These are phyloP conservation scores for Eucalyptus sp. DNA, from an alignment of 345 rosid species.

Conservation along the genomic window DNA sequence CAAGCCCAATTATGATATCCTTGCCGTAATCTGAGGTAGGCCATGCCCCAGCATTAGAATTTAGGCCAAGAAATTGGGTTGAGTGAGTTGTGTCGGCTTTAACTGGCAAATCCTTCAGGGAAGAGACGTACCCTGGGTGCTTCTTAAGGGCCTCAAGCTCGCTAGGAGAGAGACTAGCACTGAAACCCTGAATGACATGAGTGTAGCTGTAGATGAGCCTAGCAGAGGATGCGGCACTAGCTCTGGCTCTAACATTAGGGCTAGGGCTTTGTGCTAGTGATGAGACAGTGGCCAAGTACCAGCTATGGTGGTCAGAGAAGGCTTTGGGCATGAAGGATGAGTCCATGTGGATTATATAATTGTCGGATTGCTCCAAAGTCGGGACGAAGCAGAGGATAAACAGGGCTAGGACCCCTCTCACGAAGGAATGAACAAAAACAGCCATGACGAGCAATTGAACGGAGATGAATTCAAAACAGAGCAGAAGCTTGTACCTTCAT, in stretches of 20 bases:
- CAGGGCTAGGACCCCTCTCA: background rate
- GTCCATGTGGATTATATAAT: slow-evolving; percentile 37
- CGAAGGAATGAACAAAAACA: background rate
- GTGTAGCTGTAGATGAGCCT: slow-evolving; percentile 19
- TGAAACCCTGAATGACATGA: slow-evolving; percentile 32
- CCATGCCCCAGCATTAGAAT: slow-evolving; percentile 16
- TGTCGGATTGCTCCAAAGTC: slow-evolving; percentile 6
- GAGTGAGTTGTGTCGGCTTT: slow-evolving; percentile 35
- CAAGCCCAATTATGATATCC: slow-evolving; percentile 27
- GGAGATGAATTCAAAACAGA: background rate
- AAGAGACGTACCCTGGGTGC: slow-evolving; percentile 24
- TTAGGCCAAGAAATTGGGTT: slow-evolving; percentile 15
- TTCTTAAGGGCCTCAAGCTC: slow-evolving; percentile 22
- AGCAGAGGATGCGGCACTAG: background rate
- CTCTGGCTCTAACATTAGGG: background rate
- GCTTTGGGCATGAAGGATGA: slow-evolving; percentile 28
- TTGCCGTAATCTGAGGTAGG: slow-evolving; percentile 25
- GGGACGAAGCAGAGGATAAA: background rate
- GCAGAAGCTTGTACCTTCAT: background rate
- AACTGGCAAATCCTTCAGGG: slow-evolving; percentile 13
- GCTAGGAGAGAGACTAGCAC: slow-evolving; percentile 19
- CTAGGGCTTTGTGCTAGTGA: background rate
- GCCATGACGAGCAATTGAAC: background rate
- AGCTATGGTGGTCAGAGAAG: slow-evolving; percentile 8
- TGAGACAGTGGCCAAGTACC: slow-evolving; percentile 26